Base-by-base conservation (phyloP, 495 filamentous ascomycete genomes). In the Neurospora sp. region DNA sequence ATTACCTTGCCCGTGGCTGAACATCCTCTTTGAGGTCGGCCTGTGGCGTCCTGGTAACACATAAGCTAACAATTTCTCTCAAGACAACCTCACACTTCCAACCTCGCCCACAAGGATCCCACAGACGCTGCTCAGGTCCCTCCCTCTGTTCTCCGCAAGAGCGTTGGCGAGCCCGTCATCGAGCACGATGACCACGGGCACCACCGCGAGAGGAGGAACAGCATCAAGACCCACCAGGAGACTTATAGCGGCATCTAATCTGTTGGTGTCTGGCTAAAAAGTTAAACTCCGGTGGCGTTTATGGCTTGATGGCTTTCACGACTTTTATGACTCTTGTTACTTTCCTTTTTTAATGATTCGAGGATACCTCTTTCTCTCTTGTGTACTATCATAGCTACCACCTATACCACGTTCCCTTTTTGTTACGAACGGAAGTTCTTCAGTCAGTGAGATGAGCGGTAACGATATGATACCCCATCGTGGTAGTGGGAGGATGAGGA, bases 61-160 rank as follows among this genome's bases (percentile, higher is more conserved):
- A 0, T 4, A 39, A 71, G 20, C 18, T 46, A 39, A 44, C 39
- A 27, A 8, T 0, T 20, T 39, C 10, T 38, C 23, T 14, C 5
- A 66, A 66, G 54, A 66, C 54, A 18, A 75, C 71, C 71, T 39
- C 23, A 23, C 35, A 18, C 4, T 10, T 41, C 37, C 40, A 74
- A 39, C 35, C 62, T 60, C 10, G 62, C 40, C 5, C 44, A 73
- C 75, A 80, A 78, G 69, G 84, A 86, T 54, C 82, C 84, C 41
- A 82, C 79, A 23, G 85, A 87, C 70, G 85, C 85, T 8, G 79
- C 85, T 8, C 82, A 86, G 75, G 85, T 86, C 1, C 85, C 85
- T 2, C 85, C 85, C 5, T 86, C 84, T 2, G 83, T 84, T 1
- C 37, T 87, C 62, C 75, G 75, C 31, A 60, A 77, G 39, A 79